Base-by-base conservation (phyloP, 225 moss, liverwort and hornwort species). In the Asterella californica region DNA sequence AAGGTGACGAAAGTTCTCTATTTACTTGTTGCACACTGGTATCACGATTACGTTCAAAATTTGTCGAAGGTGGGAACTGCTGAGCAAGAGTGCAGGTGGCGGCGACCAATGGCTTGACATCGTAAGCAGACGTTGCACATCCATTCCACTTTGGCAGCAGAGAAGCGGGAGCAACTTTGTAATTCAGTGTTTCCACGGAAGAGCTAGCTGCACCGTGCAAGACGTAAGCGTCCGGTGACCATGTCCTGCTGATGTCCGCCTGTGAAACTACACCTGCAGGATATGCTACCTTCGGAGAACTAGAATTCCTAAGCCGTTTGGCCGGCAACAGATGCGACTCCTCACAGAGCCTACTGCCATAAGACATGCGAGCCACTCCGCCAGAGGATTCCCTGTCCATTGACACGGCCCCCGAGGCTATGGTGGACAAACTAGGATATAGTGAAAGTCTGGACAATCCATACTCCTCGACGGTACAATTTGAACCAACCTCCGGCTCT, bases 371-470 rank as follows among this genome's bases (percentile, higher is more conserved):
- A 46, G 19, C 67, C 10, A 15, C 46, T 66, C 42, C 49, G 22
- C n/a, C 65, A 38, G 29, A 19, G 66, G 17, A 49, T 25, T 36
- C 67, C 6, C 25, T 48, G 19, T 77, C 77, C 77, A 77, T 77
- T 19, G 63, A 64, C 29, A 47, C 27, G 25, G 77, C 27, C 24
- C 6, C 19, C 15, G 77, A 65, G 33, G 48, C 50, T 79, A 69
- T 79, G 45, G 27, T 79, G 67, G 78, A 50, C 69, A 79, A 10
- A 29, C 67, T 49, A 2, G 78, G 49, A 36, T 79, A 52, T 7
- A 79, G 22, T 15, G 69, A 69, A 54, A 67, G 27, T 12, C 21
- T 67, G 4, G 69, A 46, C 42, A 77, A 14, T 64, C 63, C 63
- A 30, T 18, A 6, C 37, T 65, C 47, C 32, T 60, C 75, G 34